Conservation (phyloP, 495 filamentous ascomycete genomes). For the Neurospora terricola region DNA sequence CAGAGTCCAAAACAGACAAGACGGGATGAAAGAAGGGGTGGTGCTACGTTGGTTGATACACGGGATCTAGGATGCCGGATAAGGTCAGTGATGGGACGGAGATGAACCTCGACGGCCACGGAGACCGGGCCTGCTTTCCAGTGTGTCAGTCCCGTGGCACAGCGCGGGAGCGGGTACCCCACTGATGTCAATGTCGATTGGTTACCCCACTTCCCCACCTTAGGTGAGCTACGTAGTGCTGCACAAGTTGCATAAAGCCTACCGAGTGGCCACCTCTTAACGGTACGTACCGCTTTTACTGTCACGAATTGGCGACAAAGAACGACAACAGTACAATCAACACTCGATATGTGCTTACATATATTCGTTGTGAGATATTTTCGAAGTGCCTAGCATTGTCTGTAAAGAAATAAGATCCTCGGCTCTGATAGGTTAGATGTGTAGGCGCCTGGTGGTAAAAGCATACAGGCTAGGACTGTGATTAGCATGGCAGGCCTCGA, state of each 20-base stretch:
- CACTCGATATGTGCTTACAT: background rate
- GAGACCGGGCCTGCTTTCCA: background rate
- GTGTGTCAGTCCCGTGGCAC: background rate
- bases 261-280: background rate
- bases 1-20: background rate
- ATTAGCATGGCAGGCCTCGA: background rate
- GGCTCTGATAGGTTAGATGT: background rate
- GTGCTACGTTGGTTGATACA: background rate
- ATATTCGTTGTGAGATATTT: background rate
- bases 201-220: background rate
- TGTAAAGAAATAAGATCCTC: too few species aligned
- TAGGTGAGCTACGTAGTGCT: background rate
- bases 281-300: background rate
- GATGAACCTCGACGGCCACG: background rate
- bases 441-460: background rate
- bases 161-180: background rate
- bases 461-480: background rate
- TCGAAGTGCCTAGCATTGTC: background rate
- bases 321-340: background rate
- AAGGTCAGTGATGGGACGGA: background rate
- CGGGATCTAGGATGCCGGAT: background rate
- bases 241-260: background rate
- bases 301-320: background rate
- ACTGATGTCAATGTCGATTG: background rate
- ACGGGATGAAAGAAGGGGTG: background rate